phyloP scores from a whole-genome alignment of 768 basidiomycete genomes.

The Candolleomyces aberdarensis region DNA sequence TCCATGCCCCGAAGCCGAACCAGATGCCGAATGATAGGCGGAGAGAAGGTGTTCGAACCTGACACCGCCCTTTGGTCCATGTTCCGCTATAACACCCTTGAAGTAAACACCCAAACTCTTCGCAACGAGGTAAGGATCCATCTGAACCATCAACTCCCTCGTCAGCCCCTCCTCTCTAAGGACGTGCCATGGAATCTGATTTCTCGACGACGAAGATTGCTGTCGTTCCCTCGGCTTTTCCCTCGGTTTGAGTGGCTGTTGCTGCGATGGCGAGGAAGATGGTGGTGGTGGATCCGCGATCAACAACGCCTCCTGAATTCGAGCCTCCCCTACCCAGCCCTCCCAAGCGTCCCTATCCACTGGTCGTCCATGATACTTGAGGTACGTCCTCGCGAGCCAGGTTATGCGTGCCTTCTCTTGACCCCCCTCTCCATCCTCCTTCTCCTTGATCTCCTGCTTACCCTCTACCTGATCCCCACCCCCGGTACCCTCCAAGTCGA shows the following conservation, averaged over 20 bases:
- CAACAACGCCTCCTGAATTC: conserved; percentile 31
- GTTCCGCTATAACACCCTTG: conserved; percentile 47
- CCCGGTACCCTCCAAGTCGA: conserved; percentile 24
- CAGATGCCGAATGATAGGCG: conserved; percentile 24
- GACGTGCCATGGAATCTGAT: conserved; percentile 43
- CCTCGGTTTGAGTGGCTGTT: conserved; percentile 26
- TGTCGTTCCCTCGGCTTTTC: too few relatives aligned
- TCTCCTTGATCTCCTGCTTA: too few relatives aligned
- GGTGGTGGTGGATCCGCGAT: conserved; percentile 45
- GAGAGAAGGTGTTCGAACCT: too few relatives aligned
- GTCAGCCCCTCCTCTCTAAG: conserved; percentile 68
- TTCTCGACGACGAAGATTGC: neutral
- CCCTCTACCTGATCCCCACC: too few relatives aligned
- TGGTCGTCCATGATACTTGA: conserved; percentile 53
- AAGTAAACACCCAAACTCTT: conserved; percentile 64
- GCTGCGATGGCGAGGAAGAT: conserved; percentile 52
- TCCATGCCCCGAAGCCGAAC: too few relatives aligned
- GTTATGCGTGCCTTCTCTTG: conserved; percentile 39
- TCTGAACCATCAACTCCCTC: conserved; percentile 55
- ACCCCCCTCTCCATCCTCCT: conserved; percentile 25
- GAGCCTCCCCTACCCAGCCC: conserved; percentile 47
- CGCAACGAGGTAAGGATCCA: conserved; percentile 63
- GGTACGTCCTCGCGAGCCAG: conserved; percentile 68
- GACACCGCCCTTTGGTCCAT: conserved; percentile 16
- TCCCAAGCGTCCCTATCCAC: conserved; percentile 55